These are phyloP conservation scores for Dipteronia dyeriana DNA, from an alignment of 345 rosid genomes.

Conservation along the genomic window DNA sequence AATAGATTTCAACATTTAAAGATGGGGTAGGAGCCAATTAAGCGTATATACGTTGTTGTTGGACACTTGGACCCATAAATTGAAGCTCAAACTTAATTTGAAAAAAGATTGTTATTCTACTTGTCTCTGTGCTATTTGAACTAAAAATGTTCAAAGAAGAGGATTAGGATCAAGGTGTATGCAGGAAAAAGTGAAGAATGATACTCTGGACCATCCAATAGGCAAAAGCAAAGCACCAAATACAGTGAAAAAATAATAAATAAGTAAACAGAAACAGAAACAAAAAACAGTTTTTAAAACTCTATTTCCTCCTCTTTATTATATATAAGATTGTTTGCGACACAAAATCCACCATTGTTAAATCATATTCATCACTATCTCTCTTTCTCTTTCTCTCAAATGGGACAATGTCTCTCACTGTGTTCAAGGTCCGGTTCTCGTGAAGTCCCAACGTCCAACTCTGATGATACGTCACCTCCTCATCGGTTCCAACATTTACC, in stretches of 20 bases:
- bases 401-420: constrained; percentile 55
- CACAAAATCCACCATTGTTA: background rate
- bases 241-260: background rate
- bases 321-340: background rate
- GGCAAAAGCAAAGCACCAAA: constrained; percentile 36
- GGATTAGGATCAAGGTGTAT: background rate
- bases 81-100: background rate
- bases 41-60: background rate
- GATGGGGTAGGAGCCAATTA: background rate
- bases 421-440: constrained; percentile 27
- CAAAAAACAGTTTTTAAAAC: background rate
- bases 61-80: background rate
- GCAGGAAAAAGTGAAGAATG: constrained; percentile 16
- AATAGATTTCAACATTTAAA: background rate
- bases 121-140: background rate
- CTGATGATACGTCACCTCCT: constrained; percentile 40
- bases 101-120: background rate
- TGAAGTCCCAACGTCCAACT: constrained; percentile 59
- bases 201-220: constrained; percentile 20
- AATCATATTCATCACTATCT: background rate
- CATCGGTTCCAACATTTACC: constrained; percentile 35
- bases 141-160: too few species aligned
- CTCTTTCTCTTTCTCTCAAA: constrained; percentile 3
- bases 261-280: too few species aligned
- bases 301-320: background rate